These are phyloP conservation scores for Guillardia theta DNA, from an alignment of 78 protist genomes.

Conservation along the genomic window DNA sequence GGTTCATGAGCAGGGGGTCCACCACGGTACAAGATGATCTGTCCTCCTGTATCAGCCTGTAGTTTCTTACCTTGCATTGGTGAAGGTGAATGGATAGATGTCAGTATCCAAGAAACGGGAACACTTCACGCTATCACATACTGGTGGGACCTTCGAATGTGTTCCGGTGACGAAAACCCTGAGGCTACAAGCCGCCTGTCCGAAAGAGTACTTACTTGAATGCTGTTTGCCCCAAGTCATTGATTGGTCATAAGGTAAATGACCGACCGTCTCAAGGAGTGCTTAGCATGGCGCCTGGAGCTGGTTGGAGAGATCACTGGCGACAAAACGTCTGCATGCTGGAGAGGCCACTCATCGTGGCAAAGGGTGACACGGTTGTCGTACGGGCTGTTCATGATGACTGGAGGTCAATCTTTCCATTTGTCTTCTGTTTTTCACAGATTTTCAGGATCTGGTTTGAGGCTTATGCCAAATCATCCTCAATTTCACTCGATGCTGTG, in stretches of 20 bases:
- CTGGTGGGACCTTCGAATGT: conserved; percentile 17
- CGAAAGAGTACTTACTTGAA: too few species aligned
- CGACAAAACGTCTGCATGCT: neutral
- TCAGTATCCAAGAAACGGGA: neutral
- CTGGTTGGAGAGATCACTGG: neutral
- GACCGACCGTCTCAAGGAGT: neutral
- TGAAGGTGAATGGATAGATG: neutral
- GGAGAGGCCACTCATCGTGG: neutral
- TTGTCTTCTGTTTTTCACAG: too few species aligned
- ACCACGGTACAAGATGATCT: neutral
- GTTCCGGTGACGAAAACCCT: neutral
- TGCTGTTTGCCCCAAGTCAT: too few species aligned
- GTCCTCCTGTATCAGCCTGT: neutral
- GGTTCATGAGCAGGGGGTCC: neutral
- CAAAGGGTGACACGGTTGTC: neutral
- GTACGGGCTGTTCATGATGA: neutral
- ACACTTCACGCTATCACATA: neutral
- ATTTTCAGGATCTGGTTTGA: too few species aligned
- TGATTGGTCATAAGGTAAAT: too few species aligned
- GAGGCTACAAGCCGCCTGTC: neutral
- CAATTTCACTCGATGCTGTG: too few species aligned
- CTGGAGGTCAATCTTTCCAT: too few species aligned
- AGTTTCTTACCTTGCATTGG: too few species aligned
- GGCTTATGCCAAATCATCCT: too few species aligned
- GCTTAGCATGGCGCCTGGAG: neutral